A percentile compares a stretch with the other conserved stretches of the same genome.
Evolutionary conservation across 2,329 filamentous ascomycete species (phyloP).

Genomic region (Lachnellula cervina): DNA sequence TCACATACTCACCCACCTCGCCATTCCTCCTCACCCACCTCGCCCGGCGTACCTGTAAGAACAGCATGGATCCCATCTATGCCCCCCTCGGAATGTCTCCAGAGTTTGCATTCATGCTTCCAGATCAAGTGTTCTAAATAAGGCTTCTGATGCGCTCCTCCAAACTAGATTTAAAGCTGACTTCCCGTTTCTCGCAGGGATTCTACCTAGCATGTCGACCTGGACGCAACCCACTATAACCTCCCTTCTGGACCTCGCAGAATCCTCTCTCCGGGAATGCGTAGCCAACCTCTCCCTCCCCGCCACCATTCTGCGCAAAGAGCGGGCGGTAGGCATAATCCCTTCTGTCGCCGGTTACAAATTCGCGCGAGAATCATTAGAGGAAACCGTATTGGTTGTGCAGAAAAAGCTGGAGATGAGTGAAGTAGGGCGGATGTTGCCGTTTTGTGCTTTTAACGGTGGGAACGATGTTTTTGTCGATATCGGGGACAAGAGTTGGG

Average conservation of each 20-base stretch:
- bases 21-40: slow-evolving; percentile 66
- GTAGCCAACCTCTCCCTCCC: slow-evolving; percentile 74
- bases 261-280: slow-evolving; percentile 77
- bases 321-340: slow-evolving; percentile 76
- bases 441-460: slow-evolving; percentile 97
- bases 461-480: slow-evolving; percentile 98
- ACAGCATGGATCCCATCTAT: no score
- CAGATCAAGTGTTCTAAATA: no score
- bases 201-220: slow-evolving; percentile 69
- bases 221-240: slow-evolving; percentile 76
- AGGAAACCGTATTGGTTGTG: slow-evolving; percentile 91
- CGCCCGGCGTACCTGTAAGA: slow-evolving; percentile 48
- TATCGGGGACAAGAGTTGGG: slow-evolving; percentile 97
- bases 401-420: slow-evolving; percentile 88
- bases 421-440: slow-evolving; percentile 60
- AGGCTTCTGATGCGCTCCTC: no score
- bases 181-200: slow-evolving; percentile 38
- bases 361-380: slow-evolving; percentile 81
- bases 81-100: no score
- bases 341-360: slow-evolving; percentile 58
- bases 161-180: no score
- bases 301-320: slow-evolving; percentile 78
- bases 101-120: no score
- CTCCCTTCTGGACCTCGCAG: slow-evolving; percentile 81
- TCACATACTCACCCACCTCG: slow-evolving; percentile 64